Evolutionary conservation across 2,329 filamentous ascomycete species (phyloP), one percentile per base, ranked within the genome.

Genomic region (Lithohypha guttulata): DNA sequence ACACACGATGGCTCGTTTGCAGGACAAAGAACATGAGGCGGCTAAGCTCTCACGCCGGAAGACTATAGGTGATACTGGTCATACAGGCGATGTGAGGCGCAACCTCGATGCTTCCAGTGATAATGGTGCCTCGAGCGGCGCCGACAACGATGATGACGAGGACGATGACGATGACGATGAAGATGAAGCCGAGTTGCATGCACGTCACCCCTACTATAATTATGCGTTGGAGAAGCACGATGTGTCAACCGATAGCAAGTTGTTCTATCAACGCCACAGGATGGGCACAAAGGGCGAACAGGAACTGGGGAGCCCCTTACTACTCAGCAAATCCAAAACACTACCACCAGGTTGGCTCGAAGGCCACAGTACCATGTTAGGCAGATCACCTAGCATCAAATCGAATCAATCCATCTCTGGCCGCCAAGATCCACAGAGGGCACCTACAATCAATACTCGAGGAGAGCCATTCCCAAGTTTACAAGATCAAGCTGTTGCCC

Each of bases 181-280:
- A n/a, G n/a, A n/a, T n/a, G n/a, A n/a, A n/a, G n/a, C n/a, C n/a
- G n/a, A n/a, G n/a, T n/a, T n/a, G n/a, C 19, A 33, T 4, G 10
- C 17, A 17, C 51, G 42, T 10, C 47, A 47, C 6, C 84, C 87
- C 14, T 93, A 86, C 57, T 95, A 93, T 63, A 87, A 95, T 60
- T 85, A 89, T 54, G 81, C 89, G 37, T 83, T 84, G 38, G 91
- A 98, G 62, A 93, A 91, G 57, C 84, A 89, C 55, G 82, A 94
- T 77, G 93, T 81, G 55, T 86, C 94, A 59, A 80, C 84, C 18
- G 91, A 98, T 58, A 84, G 89, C 43, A 96, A 94, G 61, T 73
- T 95, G 46, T 93, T 96, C 65, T 98, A 94, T 60, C 89, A 95
- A 63, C 74, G 84, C 49, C 86, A 84, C 60, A 83, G 86, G 59